phyloP scores from a whole-genome alignment of 371 early-diverging fungal genomes.

The Mucor sp. region DNA sequence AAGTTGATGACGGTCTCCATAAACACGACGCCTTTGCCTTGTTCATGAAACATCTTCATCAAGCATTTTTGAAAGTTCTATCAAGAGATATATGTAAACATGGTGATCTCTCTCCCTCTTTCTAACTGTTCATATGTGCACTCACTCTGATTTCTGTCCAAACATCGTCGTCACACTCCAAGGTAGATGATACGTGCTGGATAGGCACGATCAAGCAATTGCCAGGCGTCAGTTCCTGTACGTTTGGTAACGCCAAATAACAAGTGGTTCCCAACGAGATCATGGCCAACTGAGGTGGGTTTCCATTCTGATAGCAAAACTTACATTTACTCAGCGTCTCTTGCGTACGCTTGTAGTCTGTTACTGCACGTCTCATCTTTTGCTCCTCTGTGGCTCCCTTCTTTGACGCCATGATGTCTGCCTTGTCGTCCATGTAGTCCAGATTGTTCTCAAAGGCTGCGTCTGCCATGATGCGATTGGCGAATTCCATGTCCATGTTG shows the following conservation, averaged over 20 bases:
- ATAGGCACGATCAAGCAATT: slow-evolving; percentile 92
- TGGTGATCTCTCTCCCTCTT: no score
- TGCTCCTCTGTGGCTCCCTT: slow-evolving; percentile 63
- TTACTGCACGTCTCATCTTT: slow-evolving; percentile 65
- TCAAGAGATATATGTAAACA: not conserved
- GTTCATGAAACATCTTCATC: slow-evolving; percentile 78
- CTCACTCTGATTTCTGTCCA: slow-evolving; percentile 91
- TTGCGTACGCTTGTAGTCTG: slow-evolving; percentile 71
- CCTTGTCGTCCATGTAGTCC: slow-evolving; percentile 94
- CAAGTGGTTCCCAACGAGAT: slow-evolving; percentile 76
- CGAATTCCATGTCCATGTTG: slow-evolving; percentile 71
- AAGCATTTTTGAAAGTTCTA: slow-evolving; percentile 95
- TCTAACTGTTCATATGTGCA: not conserved
- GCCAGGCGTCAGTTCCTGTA: slow-evolving; percentile 77
- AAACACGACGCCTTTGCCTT: slow-evolving; percentile 78
- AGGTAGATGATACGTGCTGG: slow-evolving; percentile 79
- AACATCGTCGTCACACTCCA: slow-evolving; percentile 88
- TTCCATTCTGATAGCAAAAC: slow-evolving; percentile 72
- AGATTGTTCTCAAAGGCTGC: slow-evolving; percentile 71
- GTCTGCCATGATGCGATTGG: slow-evolving; percentile 77
- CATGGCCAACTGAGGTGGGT: slow-evolving; percentile 71
- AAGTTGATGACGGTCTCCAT: slow-evolving; percentile 85
- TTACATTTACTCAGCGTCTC: slow-evolving; percentile 70
- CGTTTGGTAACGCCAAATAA: slow-evolving; percentile 81
- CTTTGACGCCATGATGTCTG: slow-evolving; percentile 74